phyloP scores from a whole-genome alignment of 1,139 yeast species.

The Saccharomycopsis hybrid region DNA sequence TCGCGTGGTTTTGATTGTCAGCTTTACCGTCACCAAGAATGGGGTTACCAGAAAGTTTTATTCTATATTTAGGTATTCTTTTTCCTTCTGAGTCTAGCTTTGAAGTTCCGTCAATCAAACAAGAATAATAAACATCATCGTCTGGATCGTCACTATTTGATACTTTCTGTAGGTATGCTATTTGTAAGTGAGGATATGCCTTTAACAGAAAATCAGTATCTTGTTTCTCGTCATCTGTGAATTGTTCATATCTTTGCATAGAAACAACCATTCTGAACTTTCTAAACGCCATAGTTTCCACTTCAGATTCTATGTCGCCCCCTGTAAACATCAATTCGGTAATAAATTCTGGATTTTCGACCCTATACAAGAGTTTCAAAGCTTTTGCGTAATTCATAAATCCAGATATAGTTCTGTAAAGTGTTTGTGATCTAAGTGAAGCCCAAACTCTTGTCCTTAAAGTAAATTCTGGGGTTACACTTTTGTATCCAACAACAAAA shows the following conservation, averaged over 20 bases:
- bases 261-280: constrained; percentile 68
- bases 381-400: constrained; percentile 78
- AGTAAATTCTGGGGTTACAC: constrained; percentile 70
- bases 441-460: constrained; percentile 77
- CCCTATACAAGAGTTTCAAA: constrained; percentile 61
- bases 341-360: constrained; percentile 63
- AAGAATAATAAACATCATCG: constrained; percentile 50
- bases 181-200: constrained; percentile 68
- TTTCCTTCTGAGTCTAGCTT: constrained; percentile 59
- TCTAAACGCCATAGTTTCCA: constrained; percentile 68
- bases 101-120: constrained; percentile 69
- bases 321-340: constrained; percentile 61
- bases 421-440: constrained; percentile 64
- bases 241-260: constrained; percentile 66
- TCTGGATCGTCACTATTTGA: constrained; percentile 41
- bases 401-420: constrained; percentile 69
- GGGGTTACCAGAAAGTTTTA: constrained; percentile 69
- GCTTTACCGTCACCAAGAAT: constrained; percentile 75
- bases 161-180: constrained; percentile 67
- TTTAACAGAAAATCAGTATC: constrained; percentile 64
- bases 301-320: constrained; percentile 45
- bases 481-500: constrained; percentile 68
- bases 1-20: constrained; percentile 67
- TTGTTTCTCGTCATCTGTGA: constrained; percentile 60
- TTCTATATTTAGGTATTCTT: constrained; percentile 66